phyloP scores from a whole-genome alignment of 257 asterid genomes.

The Rhazya stricta region DNA sequence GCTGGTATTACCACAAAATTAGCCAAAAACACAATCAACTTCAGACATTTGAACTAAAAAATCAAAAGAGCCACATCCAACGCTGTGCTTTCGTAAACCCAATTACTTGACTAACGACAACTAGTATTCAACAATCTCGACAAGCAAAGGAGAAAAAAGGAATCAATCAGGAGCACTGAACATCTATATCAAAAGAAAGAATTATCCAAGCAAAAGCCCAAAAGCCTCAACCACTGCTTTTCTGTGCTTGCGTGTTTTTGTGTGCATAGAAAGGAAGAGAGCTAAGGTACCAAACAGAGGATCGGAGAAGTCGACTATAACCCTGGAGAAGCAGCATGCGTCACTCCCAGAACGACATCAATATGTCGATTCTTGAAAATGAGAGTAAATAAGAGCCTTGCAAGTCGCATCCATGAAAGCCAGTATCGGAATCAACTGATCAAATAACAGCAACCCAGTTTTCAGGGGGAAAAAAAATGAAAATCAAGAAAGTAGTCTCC shows the following conservation, averaged over 20 bases:
- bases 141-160: neutral
- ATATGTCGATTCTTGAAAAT: slow-evolving; percentile 10
- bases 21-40: neutral
- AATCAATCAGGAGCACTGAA: neutral
- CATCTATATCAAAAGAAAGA: neutral
- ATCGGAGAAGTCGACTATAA: neutral
- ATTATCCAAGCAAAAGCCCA: neutral
- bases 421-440: neutral
- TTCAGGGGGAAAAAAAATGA: neutral
- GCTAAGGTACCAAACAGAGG: slow-evolving; percentile 4
- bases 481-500: neutral
- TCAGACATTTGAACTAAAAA: neutral
- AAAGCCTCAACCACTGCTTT: neutral
- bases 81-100: neutral
- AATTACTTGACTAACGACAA: neutral
- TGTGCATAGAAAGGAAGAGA: neutral
- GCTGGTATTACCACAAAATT: neutral
- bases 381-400: neutral
- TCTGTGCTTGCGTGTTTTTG: neutral
- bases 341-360: slow-evolving; percentile 10
- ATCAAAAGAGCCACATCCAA: neutral
- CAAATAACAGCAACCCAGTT: neutral
- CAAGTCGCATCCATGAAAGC: neutral
- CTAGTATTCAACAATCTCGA: neutral
- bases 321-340: slow-evolving; percentile 11